Conservation (phyloP, 1,139 yeast species). For the Taiozyma sp. region DNA sequence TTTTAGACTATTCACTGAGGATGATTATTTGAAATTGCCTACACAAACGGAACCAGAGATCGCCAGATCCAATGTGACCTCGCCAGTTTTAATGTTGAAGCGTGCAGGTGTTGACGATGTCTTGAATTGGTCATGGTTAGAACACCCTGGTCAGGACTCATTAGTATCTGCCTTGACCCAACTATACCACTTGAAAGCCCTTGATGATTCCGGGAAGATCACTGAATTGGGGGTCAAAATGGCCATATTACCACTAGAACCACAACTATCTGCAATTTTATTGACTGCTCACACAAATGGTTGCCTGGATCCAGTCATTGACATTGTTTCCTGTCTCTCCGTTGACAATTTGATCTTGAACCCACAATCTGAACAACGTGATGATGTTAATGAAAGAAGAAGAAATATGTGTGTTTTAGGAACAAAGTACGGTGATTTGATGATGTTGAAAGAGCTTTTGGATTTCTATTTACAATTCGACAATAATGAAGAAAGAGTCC, state of each 20-base stretch:
- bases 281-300: conserved; percentile 60
- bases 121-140: conserved; percentile 87
- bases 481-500: conserved; percentile 49
- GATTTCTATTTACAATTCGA: conserved; percentile 52
- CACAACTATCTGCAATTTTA: conserved; percentile 86
- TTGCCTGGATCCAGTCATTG: conserved; percentile 66
- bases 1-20: conserved; percentile 76
- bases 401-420: conserved; percentile 67
- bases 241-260: conserved; percentile 87
- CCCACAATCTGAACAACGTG: conserved; percentile 77
- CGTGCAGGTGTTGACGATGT: conserved; percentile 81
- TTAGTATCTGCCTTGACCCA: conserved; percentile 74
- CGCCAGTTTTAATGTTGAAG: conserved; percentile 81
- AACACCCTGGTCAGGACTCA: conserved; percentile 80
- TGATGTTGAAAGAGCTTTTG: conserved; percentile 76
- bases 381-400: conserved; percentile 65
- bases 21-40: conserved; percentile 56
- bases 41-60: conserved; percentile 92
- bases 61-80: conserved; percentile 76
- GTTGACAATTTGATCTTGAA: conserved; percentile 84
- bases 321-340: conserved; percentile 87
- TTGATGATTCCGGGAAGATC: conserved; percentile 70
- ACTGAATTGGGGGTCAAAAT: conserved; percentile 76
- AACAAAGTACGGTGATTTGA: conserved; percentile 70
- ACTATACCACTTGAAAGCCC: conserved; percentile 73